Evolutionary conservation across 495 filamentous ascomycete species (phyloP).

Genomic region (Clohesyomyces aquaticus): DNA sequence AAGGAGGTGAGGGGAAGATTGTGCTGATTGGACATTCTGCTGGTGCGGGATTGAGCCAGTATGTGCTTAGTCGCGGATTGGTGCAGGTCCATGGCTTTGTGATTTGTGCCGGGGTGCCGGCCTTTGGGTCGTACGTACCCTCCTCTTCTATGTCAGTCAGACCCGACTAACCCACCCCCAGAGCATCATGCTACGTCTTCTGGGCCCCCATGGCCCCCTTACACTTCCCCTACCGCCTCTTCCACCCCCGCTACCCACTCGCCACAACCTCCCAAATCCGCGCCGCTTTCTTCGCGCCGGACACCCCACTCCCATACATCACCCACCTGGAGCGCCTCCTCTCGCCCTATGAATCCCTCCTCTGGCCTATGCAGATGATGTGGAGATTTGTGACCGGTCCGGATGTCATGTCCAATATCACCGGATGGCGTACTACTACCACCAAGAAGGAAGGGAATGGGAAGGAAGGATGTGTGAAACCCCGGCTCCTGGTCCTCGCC

Average conservation of each 20-base stretch:
- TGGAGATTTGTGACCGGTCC: slow-evolving; percentile 46
- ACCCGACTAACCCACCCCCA: slow-evolving; percentile 30
- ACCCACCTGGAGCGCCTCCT: slow-evolving; percentile 46
- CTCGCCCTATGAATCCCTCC: slow-evolving; percentile 51
- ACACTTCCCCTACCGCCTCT: slow-evolving; percentile 49
- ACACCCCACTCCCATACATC: slow-evolving; percentile 42
- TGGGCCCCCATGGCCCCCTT: slow-evolving; percentile 52
- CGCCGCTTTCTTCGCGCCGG: slow-evolving; percentile 50
- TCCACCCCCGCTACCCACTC: slow-evolving; percentile 56
- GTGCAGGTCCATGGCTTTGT: slow-evolving; percentile 49
- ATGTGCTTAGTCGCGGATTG: slow-evolving; percentile 48
- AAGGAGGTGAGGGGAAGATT: slow-evolving; percentile 44
- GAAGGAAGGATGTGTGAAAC: neutral
- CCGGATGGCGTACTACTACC: slow-evolving; percentile 24
- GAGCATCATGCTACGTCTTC: slow-evolving; percentile 50
- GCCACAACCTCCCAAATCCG: slow-evolving; percentile 51
- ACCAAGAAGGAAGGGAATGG: neutral
- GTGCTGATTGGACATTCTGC: slow-evolving; percentile 55
- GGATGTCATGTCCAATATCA: slow-evolving; percentile 47
- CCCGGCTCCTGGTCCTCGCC: slow-evolving; percentile 46
- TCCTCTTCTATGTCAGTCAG: neutral
- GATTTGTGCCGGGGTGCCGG: slow-evolving; percentile 50
- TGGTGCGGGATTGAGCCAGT: slow-evolving; percentile 54
- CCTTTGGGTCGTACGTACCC: slow-evolving; percentile 47
- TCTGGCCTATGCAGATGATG: slow-evolving; percentile 53